Evolutionary conservation across 306 rosid species (phyloP).

Genomic region (Lupinus albus): DNA sequence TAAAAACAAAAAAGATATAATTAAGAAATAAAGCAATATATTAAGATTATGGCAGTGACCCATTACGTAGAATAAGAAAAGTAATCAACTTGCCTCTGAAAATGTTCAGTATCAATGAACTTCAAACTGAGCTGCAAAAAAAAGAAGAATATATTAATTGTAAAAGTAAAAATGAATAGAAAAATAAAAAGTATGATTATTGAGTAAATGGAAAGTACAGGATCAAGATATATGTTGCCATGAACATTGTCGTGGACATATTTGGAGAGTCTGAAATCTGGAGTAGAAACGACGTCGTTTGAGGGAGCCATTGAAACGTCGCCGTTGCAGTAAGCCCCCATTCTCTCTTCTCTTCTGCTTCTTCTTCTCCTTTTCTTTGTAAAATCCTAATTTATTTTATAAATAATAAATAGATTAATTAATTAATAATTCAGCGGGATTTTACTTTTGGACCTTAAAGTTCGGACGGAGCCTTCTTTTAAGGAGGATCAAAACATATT

Average conservation of each 20-base stretch:
- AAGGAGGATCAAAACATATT: no score
- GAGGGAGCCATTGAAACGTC: conserved; percentile 40
- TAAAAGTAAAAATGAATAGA: no score
- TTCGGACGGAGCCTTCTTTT: no score
- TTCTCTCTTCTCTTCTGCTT: conserved; percentile 11
- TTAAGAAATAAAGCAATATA: conserved; percentile 6
- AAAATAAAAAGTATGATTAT: no score
- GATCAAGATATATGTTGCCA: conserved; percentile 78
- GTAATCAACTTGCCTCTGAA: conserved; percentile 69
- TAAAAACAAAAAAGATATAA: background rate
- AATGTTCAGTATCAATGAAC: conserved; percentile 90
- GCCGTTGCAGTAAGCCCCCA: conserved; percentile 65
- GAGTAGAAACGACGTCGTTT: conserved; percentile 46
- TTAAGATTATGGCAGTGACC: conserved; percentile 6
- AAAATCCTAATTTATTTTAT: no score
- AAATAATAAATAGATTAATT: no score
- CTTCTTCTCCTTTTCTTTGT: no score
- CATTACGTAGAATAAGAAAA: conserved; percentile 9
- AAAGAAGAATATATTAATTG: no score
- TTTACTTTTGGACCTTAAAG: no score
- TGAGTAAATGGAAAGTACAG: conserved; percentile 43
- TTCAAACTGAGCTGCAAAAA: conserved; percentile 82
- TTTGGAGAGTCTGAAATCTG: conserved; percentile 60
- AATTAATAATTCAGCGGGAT: no score
- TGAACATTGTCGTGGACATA: conserved; percentile 81